Evolutionary conservation across 352 stramenopile genomes (phyloP), one percentile per base, ranked within the genome.

Genomic region (Elongisporangium senticosum): DNA sequence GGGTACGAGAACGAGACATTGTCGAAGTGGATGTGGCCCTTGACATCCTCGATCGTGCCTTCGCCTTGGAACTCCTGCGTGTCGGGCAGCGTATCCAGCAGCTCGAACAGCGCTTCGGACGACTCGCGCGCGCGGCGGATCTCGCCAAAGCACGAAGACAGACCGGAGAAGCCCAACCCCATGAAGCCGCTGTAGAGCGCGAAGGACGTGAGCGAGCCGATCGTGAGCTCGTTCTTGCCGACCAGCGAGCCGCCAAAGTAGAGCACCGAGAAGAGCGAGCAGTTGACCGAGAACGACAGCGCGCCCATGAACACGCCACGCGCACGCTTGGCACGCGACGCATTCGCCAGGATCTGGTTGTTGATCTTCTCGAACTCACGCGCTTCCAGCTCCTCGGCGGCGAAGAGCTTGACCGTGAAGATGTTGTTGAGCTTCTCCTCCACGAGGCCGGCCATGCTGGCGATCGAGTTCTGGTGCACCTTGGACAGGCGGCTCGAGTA

Each of bases 151-250:
- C 83, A 94, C 8, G 86, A 95, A 24, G 87, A 91, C 11, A 97
- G 68, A 0, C 81, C 77, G 15, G 87, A 96, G 68, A 96, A 96
- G 5, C 88, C 89, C 11, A 96, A 74, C 23, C 83, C 87, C 75
- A 97, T 95, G 56, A 96, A 94, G 17, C 87, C 87, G 51, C 79
- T 96, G 81, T 97, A 97, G 3, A 97, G 61, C 22, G 90, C 83
- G 56, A 97, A 97, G 3, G 87, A 96, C 47, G 88, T 96, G 39
- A 97, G 77, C 53, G 86, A 87, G 13, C 90, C 90, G 55, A 95
- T 93, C 52, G 87, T 97, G 55, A 97, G 77, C 55, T 92, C 89
- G 26, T 87, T 89, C 15, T 70, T 77, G 14, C 79, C 82, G 37
- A 97, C 84, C 15, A 97, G 67, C 37, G 82, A 96, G 49, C 89